Conservation (phyloP, 2,329 filamentous ascomycete species). For the Talaromyces sp. region DNA sequence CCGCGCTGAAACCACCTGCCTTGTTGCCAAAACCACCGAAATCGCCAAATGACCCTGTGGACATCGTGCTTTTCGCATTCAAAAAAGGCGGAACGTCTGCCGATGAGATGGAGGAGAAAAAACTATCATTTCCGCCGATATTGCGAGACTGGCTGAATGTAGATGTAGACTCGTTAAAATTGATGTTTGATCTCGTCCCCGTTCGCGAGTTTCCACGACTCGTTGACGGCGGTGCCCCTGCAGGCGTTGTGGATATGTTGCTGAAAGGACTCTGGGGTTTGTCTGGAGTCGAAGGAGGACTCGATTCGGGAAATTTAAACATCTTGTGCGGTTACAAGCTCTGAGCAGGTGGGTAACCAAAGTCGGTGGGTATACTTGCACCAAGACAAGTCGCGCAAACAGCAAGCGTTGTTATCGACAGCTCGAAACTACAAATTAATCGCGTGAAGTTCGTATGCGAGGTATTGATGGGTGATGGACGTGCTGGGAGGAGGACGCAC, state of each 20-base stretch:
- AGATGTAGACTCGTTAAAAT: constrained; percentile 37
- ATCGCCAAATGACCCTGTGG: constrained; percentile 23
- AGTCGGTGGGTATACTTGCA: not conserved
- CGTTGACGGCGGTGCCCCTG: constrained; percentile 53
- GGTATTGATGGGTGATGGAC: not conserved
- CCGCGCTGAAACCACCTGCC: constrained; percentile 26
- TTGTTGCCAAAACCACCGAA: constrained; percentile 25
- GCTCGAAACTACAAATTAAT: not conserved
- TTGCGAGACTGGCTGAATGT: constrained; percentile 37
- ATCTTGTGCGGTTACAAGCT: not conserved
- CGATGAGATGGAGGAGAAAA: constrained; percentile 37
- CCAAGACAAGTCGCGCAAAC: not conserved
- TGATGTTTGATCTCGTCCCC: constrained; percentile 31
- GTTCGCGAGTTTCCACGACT: constrained; percentile 52
- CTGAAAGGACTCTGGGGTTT: constrained; percentile 36
- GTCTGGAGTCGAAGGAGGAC: constrained; percentile 30
- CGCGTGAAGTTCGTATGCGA: not conserved
- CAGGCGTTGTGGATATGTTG: constrained; percentile 56
- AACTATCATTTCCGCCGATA: constrained; percentile 34
- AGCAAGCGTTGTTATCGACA: not conserved
- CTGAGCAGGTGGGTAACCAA: not conserved
- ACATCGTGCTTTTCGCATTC: constrained; percentile 27
- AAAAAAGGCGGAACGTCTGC: constrained; percentile 30
- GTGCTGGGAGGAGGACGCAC: not conserved
- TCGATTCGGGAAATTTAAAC: not conserved